These are phyloP conservation scores for Glomus cerebriforme DNA, from an alignment of 192 early-diverging fungal genomes.

Conservation along the genomic window DNA sequence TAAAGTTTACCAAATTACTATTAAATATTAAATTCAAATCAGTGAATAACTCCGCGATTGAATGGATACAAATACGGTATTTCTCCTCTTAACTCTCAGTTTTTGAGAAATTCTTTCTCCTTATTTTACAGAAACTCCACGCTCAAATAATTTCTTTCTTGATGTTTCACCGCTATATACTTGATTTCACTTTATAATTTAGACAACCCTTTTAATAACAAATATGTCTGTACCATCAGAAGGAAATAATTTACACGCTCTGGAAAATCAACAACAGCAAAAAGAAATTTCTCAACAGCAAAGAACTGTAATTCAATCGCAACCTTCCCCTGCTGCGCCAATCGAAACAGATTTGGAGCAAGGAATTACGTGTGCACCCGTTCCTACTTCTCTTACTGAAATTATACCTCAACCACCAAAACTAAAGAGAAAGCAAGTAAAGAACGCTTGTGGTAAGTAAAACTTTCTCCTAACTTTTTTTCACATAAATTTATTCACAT, in stretches of 20 bases:
- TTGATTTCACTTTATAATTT: not conserved
- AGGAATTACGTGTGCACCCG: not conserved
- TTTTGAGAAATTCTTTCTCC: not conserved
- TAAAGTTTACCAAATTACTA: no score
- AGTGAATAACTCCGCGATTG: not conserved
- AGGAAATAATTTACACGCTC: not conserved
- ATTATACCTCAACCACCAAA: slow-evolving; percentile 5
- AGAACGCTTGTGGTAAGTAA: slow-evolving; percentile 83
- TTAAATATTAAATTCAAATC: no score
- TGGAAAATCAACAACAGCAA: not conserved
- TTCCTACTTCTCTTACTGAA: not conserved
- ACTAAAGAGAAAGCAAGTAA: slow-evolving; percentile 79
- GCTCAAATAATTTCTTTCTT: not conserved
- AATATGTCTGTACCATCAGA: not conserved
- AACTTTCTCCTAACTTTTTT: not conserved
- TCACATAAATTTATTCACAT: not conserved
- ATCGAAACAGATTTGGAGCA: not conserved
- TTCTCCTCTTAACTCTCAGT: not conserved
- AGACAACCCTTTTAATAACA: not conserved
- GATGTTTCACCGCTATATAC: not conserved
- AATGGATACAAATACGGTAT: not conserved
- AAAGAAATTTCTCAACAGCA: not conserved
- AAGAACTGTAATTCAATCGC: not conserved
- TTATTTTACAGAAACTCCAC: not conserved
- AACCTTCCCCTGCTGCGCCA: not conserved